phyloP scores from a whole-genome alignment of 768 basidiomycete genomes.

The Mycena pura region DNA sequence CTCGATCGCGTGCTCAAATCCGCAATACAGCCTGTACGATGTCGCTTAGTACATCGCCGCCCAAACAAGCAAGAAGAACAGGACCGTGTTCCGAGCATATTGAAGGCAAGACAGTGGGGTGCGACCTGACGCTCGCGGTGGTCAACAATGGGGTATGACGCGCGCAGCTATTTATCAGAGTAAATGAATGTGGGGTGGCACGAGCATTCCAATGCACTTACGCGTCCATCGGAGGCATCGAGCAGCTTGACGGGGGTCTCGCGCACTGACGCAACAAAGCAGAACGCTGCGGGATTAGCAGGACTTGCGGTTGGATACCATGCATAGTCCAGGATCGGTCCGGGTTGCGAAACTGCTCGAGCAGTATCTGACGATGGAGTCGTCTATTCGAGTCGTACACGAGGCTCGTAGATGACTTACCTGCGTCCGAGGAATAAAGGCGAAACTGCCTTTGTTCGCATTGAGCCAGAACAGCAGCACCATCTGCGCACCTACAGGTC shows the following conservation, averaged over 20 bases:
- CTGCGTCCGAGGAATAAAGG: constrained; percentile 52
- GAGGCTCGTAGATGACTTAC: constrained; percentile 41
- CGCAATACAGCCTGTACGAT: constrained; percentile 80
- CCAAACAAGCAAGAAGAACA: constrained; percentile 21
- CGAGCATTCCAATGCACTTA: constrained; percentile 39
- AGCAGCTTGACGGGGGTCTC: constrained; percentile 87
- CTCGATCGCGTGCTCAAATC: constrained; percentile 86
- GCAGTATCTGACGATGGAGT: background rate
- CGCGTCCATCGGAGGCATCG: constrained; percentile 80
- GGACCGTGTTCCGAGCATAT: constrained; percentile 69
- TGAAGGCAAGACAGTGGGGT: constrained; percentile 85
- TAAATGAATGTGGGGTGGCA: constrained; percentile 4
- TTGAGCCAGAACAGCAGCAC: constrained; percentile 67
- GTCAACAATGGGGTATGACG: constrained; percentile 91
- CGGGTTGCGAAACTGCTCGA: constrained; percentile 54
- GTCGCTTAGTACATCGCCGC: constrained; percentile 2
- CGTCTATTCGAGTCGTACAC: too few relatives aligned
- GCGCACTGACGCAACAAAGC: constrained; percentile 83
- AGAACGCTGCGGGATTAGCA: constrained; percentile 68
- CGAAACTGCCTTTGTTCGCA: constrained; percentile 77
- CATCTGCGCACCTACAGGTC: constrained; percentile 86
- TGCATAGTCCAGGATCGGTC: constrained; percentile 76
- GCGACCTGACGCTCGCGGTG: constrained; percentile 92
- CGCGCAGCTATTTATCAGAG: constrained; percentile 67
- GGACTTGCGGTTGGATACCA: constrained; percentile 87